Percentiles rank a stretch among this genome's conserved stretches.
These are phyloP conservation scores for Lasiosphaeriaceae sp. DNA, from an alignment of 495 filamentous ascomycete genomes.

Conservation along the genomic window DNA sequence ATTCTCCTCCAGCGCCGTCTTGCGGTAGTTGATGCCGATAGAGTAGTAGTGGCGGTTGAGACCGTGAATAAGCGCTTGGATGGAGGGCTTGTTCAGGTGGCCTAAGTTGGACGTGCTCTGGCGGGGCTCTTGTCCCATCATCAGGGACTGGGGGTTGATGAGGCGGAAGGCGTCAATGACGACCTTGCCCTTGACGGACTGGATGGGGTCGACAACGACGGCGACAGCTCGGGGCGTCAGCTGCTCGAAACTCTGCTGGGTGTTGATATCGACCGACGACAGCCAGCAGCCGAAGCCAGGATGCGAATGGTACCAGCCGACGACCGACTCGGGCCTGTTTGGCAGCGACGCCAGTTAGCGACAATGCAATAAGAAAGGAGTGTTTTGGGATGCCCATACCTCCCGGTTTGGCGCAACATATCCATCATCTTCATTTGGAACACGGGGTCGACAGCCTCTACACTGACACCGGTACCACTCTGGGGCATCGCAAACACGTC, in stretches of 20 bases:
- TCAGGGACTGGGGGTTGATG: constrained; percentile 97
- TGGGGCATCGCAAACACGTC: constrained; percentile 99
- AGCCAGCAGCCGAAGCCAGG: constrained; percentile 99
- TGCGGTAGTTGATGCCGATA: constrained; percentile 95
- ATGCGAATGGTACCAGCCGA: constrained; percentile 99
- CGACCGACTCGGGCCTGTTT: constrained; percentile 84
- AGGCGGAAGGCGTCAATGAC: constrained; percentile 99
- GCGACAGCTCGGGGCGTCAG: constrained; percentile 93
- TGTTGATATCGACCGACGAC: constrained; percentile 98
- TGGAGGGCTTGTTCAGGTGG: constrained; percentile 97
- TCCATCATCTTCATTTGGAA: constrained; percentile 99
- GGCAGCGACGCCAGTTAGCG: constrained; percentile 12
- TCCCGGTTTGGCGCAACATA: constrained; percentile 93
- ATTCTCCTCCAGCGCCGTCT: constrained; percentile 96
- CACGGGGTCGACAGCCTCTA: constrained; percentile 95
- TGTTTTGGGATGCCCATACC: constrained; percentile 51
- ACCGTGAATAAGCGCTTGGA: constrained; percentile 98
- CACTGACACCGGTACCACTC: constrained; percentile 95
- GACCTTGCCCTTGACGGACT: constrained; percentile 98
- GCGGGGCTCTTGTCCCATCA: constrained; percentile 97
- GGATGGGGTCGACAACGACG: constrained; percentile 96
- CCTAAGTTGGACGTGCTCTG: constrained; percentile 97
- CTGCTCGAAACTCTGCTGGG: constrained; percentile 98
- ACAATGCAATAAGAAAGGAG: too few species aligned
- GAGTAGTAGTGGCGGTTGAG: constrained; percentile 98